Evolutionary conservation across 2,329 filamentous ascomycete genomes (phyloP).

Genomic region (Cercospora zeina): DNA sequence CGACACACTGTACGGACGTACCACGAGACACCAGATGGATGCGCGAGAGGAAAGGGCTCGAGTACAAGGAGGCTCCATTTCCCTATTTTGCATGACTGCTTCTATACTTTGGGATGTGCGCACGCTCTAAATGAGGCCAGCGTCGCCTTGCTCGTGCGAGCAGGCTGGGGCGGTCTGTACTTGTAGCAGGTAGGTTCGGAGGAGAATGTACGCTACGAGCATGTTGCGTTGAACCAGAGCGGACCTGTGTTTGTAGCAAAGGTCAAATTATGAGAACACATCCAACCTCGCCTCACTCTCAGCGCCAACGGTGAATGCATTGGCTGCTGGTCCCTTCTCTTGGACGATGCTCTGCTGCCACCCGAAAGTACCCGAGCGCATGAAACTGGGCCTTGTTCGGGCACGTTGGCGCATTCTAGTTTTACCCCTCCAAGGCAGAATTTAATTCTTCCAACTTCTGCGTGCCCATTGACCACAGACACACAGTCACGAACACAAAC

Average conservation of each 20-base stretch:
- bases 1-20: conserved; percentile 21
- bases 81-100: conserved; percentile 21
- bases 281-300: background rate
- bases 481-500: background rate
- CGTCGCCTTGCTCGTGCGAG: background rate
- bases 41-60: conserved; percentile 13
- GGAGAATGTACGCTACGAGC: conserved; percentile 8
- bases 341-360: background rate
- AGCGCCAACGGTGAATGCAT: background rate
- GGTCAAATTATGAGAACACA: background rate
- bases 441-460: conserved; percentile 1
- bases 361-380: conserved; percentile 3
- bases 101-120: conserved; percentile 7
- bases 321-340: background rate
- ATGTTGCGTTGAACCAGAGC: background rate
- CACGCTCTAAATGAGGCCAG: background rate
- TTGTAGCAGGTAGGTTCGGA: conserved; percentile 26
- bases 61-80: conserved; percentile 32
- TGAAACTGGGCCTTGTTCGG: conserved; percentile 8
- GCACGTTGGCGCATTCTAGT: background rate
- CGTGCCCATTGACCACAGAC: background rate
- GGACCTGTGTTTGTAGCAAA: conserved; percentile 1
- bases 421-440: conserved; percentile 6
- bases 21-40: conserved; percentile 17
- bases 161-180: conserved; percentile 12